Conservation (phyloP, 2,329 filamentous ascomycete genomes). For the Ophiostoma quercus region DNA sequence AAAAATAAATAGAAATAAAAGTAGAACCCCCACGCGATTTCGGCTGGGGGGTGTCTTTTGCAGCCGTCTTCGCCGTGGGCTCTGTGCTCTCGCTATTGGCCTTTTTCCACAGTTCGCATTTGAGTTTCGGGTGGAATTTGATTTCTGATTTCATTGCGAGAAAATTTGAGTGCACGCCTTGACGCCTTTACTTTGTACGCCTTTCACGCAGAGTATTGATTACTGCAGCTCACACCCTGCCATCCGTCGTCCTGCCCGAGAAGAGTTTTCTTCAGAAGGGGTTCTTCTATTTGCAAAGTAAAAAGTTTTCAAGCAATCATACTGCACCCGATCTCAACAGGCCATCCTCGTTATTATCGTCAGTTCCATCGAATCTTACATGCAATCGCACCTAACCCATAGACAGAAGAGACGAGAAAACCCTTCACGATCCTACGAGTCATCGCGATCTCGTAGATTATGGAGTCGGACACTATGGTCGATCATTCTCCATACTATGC, state of each 20-base stretch:
- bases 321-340: not conserved
- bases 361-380: not conserved
- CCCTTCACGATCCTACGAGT: not conserved
- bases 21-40: not conserved
- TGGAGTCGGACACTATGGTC: constrained; percentile 3
- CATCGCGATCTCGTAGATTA: constrained; percentile 5
- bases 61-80: not conserved
- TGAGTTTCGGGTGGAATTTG: not conserved
- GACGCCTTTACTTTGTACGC: not conserved
- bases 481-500: constrained; percentile 9
- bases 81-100: not conserved
- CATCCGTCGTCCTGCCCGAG: not conserved
- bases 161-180: not conserved
- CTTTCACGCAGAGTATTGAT: not conserved
- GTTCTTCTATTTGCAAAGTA: too few species aligned
- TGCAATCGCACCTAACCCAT: not conserved
- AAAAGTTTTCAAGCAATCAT: too few species aligned
- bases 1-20: not conserved
- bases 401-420: not conserved
- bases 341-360: constrained; percentile 5
- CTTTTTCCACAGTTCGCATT: not conserved
- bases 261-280: not conserved
- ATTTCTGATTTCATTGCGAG: not conserved
- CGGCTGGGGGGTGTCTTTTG: constrained; percentile 1
- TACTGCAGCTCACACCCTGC: not conserved